Evolutionary conservation across 495 filamentous ascomycete species (phyloP).

Genomic region (Diplogelasinospora grovesii): DNA sequence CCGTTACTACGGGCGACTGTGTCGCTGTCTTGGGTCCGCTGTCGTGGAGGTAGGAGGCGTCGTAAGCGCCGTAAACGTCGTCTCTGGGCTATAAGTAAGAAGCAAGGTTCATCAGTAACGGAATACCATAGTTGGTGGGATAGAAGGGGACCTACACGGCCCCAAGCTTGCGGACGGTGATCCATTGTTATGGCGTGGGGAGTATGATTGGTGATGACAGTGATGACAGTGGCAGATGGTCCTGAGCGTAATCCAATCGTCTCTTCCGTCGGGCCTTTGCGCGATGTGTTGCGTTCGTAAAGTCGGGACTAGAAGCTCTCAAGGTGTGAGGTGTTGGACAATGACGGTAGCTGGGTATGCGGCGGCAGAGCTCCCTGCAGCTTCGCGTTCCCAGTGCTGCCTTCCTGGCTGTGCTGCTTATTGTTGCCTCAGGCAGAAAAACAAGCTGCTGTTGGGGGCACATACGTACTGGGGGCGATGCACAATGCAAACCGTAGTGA

Average conservation of each 20-base stretch:
- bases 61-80: conserved; percentile 92
- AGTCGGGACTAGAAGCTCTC: too few relatives aligned
- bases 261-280: too few relatives aligned
- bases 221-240: too few relatives aligned
- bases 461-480: too few relatives aligned
- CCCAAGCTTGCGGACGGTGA: conserved; percentile 93
- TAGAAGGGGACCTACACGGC: conserved; percentile 59
- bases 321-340: too few relatives aligned
- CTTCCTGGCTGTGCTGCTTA: conserved; percentile 13
- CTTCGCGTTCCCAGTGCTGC: conserved; percentile 36
- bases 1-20: conserved; percentile 85
- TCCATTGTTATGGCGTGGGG: too few relatives aligned
- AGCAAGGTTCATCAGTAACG: neutral
- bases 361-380: too few relatives aligned
- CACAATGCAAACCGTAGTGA: too few relatives aligned
- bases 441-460: too few relatives aligned
- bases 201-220: too few relatives aligned
- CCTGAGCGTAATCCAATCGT: too few relatives aligned
- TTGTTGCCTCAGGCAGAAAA: conserved; percentile 16
- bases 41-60: conserved; percentile 69
- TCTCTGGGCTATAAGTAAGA: conserved; percentile 68
- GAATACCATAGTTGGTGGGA: neutral
- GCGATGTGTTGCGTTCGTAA: neutral
- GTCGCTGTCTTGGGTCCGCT: conserved; percentile 74
- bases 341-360: too few relatives aligned